Percentiles rank a stretch among this genome's conserved stretches.
These are phyloP conservation scores for Echinochloa phyllopogon DNA, from an alignment of 176 grass and related monocot genomes.

Conservation along the genomic window DNA sequence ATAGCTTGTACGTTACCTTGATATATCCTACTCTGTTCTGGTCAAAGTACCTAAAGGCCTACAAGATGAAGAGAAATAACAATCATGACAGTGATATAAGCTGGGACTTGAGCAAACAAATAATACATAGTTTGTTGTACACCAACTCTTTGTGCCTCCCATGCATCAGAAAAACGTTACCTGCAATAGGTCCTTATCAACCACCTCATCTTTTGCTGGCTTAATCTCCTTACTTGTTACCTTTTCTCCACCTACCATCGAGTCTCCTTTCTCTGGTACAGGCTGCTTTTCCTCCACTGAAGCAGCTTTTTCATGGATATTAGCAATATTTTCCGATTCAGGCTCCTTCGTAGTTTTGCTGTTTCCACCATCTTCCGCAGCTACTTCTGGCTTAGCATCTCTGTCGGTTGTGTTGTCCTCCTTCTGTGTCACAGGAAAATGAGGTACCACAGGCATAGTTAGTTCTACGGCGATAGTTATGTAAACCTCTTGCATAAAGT, in stretches of 20 bases:
- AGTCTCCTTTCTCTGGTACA: constrained; percentile 45
- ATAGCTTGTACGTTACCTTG: constrained; percentile 58
- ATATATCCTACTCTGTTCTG: constrained; percentile 77
- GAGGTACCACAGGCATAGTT: constrained; percentile 22
- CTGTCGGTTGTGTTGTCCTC: constrained; percentile 38
- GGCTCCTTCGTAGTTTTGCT: constrained; percentile 33
- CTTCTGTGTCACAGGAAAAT: constrained; percentile 51
- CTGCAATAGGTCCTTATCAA: constrained; percentile 91
- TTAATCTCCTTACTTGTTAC: constrained; percentile 54
- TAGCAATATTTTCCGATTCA: constrained; percentile 43
- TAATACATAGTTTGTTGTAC: background rate
- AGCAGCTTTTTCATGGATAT: constrained; percentile 35
- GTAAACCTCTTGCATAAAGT: constrained; percentile 2
- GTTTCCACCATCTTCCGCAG: constrained; percentile 46
- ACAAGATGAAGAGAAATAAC: constrained; percentile 29
- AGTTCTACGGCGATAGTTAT: background rate
- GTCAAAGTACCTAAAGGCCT: constrained; percentile 99
- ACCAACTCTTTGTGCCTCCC: background rate
- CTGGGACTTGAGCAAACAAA: background rate
- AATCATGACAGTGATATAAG: constrained; percentile 30
- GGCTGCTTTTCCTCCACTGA: constrained; percentile 30
- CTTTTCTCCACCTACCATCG: constrained; percentile 49
- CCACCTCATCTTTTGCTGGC: constrained; percentile 63
- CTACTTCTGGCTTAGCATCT: constrained; percentile 39
- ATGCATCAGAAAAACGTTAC: constrained; percentile 42